Evolutionary conservation across 176 grass and related monocot genomes (phyloP).

Genomic region (Metroxylon sagu): DNA sequence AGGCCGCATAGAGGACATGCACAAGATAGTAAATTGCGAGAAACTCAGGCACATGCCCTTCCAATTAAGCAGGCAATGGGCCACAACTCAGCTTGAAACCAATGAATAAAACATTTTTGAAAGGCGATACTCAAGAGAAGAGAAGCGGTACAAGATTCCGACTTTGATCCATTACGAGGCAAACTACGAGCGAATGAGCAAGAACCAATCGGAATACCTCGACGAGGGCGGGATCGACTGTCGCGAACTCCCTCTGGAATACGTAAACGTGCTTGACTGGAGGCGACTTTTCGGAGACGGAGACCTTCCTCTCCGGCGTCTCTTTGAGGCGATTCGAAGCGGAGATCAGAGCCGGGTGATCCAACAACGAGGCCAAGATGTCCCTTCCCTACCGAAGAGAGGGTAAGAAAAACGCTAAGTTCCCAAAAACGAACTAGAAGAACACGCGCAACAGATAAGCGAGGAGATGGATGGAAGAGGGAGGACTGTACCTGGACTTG

Average conservation of each 20-base stretch:
- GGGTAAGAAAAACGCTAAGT: too few species aligned
- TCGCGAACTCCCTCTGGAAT: constrained; percentile 86
- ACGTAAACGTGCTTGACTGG: constrained; percentile 55
- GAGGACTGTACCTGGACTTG: background rate
- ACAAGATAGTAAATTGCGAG: too few species aligned
- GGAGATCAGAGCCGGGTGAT: constrained; percentile 31
- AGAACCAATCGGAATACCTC: constrained; percentile 25
- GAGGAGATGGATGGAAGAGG: constrained; percentile 1
- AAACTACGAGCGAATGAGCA: background rate
- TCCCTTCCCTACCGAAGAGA: constrained; percentile 25
- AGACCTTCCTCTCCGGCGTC: constrained; percentile 36
- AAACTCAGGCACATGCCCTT: too few species aligned
- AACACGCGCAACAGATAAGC: background rate
- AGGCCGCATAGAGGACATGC: too few species aligned
- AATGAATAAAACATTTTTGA: too few species aligned
- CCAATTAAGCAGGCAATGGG: too few species aligned
- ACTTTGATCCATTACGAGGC: too few species aligned
- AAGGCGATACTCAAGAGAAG: too few species aligned
- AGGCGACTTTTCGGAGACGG: constrained; percentile 16
- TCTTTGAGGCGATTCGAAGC: constrained; percentile 43
- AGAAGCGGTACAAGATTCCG: too few species aligned
- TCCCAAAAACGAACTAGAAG: background rate
- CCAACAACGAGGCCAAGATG: constrained; percentile 44
- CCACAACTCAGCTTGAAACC: too few species aligned
- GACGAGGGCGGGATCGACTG: constrained; percentile 61